Percentiles rank a stretch among this genome's conserved stretches.
Evolutionary conservation across 371 early-diverging fungal genomes (phyloP).

Genomic region (Syncephalastrum contaminatum): DNA sequence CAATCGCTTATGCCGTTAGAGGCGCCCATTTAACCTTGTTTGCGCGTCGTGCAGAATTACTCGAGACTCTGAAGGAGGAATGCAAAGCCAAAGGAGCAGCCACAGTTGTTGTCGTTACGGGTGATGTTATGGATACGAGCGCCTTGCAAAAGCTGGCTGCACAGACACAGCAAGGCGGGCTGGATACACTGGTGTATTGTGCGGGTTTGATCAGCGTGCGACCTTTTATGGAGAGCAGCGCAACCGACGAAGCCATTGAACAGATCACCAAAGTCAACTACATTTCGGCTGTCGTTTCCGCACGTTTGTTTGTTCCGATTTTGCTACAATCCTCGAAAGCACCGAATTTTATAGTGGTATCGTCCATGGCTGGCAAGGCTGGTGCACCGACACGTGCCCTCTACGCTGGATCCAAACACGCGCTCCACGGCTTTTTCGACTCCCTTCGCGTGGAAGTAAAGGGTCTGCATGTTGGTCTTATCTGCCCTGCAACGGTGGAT

Average conservation of each 20-base stretch:
- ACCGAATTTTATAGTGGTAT: conserved; percentile 73
- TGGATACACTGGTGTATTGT: conserved; percentile 69
- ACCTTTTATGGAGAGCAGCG: conserved; percentile 44
- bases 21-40: conserved; percentile 69
- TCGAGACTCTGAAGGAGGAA: conserved; percentile 50
- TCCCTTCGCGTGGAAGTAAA: conserved; percentile 75
- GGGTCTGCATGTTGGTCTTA: conserved; percentile 65
- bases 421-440: conserved; percentile 84
- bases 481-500: conserved; percentile 78
- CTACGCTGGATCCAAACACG: conserved; percentile 83
- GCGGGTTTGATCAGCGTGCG: conserved; percentile 70
- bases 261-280: conserved; percentile 66
- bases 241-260: conserved; percentile 27
- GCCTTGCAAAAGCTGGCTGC: conserved; percentile 20
- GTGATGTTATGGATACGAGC: conserved; percentile 35
- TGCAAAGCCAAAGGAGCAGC: conserved; percentile 37
- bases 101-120: conserved; percentile 19
- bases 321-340: conserved; percentile 45
- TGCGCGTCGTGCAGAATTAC: conserved; percentile 59
- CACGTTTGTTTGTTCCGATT: conserved; percentile 60
- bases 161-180: conserved; percentile 28
- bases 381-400: conserved; percentile 84
- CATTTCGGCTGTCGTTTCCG: conserved; percentile 58
- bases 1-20: conserved; percentile 69
- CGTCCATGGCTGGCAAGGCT: conserved; percentile 77